phyloP scores from a whole-genome alignment of 352 stramenopile species.

The Pythium angustatum region DNA sequence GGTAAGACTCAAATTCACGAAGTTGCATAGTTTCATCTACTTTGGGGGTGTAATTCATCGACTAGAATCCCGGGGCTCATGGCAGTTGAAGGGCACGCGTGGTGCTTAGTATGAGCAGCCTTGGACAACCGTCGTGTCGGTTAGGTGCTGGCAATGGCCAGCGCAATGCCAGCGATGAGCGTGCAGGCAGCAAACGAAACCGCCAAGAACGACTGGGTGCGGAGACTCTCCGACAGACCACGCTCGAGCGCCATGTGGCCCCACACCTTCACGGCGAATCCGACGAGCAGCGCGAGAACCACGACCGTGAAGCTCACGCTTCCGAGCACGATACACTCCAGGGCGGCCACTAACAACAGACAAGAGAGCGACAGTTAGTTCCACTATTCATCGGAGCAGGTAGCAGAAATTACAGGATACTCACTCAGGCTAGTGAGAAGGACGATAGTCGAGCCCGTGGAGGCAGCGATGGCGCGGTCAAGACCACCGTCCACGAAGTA shows the following conservation, averaged over 20 bases:
- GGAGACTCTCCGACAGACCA: conserved; percentile 15
- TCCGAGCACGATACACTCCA: conserved; percentile 21
- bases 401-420: too few relatives aligned
- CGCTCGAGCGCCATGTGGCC: conserved; percentile 20
- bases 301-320: conserved; percentile 21
- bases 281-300: conserved; percentile 16
- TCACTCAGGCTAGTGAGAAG: conserved; percentile 21
- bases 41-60: neutral
- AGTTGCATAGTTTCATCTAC: neutral
- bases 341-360: conserved; percentile 12
- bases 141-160: conserved; percentile 20
- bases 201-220: conserved; percentile 15
- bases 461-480: conserved; percentile 14
- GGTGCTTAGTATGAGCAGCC: too few relatives aligned
- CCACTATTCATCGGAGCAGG: neutral
- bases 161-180: conserved; percentile 18
- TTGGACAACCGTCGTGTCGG: too few relatives aligned
- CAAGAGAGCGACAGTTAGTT: neutral
- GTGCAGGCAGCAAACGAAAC: conserved; percentile 23
- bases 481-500: conserved; percentile 21
- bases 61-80: neutral
- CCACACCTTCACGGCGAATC: conserved; percentile 20
- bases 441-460: conserved; percentile 19
- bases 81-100: too few relatives aligned
- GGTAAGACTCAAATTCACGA: too few relatives aligned